Evolutionary conservation across 2,329 filamentous ascomycete species (phyloP), one percentile per base, ranked within the genome.

Genomic region (Rugonectria rugulosa): DNA sequence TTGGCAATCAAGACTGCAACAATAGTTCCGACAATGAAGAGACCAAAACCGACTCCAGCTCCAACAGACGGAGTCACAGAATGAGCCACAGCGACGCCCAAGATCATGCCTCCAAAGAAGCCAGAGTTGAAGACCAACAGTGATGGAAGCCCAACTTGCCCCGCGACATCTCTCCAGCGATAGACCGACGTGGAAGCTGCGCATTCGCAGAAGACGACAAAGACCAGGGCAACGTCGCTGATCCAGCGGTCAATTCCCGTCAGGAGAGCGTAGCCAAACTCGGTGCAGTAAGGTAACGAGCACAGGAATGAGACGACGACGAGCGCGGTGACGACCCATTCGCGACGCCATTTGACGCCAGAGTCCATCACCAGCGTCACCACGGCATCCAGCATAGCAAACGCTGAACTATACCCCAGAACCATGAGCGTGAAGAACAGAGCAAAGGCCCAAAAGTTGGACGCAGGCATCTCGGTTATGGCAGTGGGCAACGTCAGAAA

Each of bases 391-490:
- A 86, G 70, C 81, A 86, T 84, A 42, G 81, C 82, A 55, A 85
- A 85, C 1, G 83, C 81, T 0, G 82, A 85, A 54, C 79, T 82
- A 63, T 83, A 84, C 0, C 83, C 83, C 1, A 86, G 76, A 1
- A 85, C 79, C 55, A 85, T 78, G 6, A 86, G 74, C 0, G 82
- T 85, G 55, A 86, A 83, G 67, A 86, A 86, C 2, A 85, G 70
- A 0, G 81, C 70, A n/a, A 85, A 72, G 0, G 82, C 81, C 82
- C 82, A 86, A 58, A 82, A 84, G 36, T 84, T 84, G 3, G 82
- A 73, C 0, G 77, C 82, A 0, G 83, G 83, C 78, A 86, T 83
- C 53, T 84, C 76, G 1, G 80, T 69, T 1, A 86, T 78, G 3
- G 83, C 83, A 20, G 79, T 79, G 0, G 83, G 83, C 1, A 84